These are phyloP conservation scores for Ligustrum vulgare DNA, from an alignment of 257 asterid genomes.

Conservation along the genomic window DNA sequence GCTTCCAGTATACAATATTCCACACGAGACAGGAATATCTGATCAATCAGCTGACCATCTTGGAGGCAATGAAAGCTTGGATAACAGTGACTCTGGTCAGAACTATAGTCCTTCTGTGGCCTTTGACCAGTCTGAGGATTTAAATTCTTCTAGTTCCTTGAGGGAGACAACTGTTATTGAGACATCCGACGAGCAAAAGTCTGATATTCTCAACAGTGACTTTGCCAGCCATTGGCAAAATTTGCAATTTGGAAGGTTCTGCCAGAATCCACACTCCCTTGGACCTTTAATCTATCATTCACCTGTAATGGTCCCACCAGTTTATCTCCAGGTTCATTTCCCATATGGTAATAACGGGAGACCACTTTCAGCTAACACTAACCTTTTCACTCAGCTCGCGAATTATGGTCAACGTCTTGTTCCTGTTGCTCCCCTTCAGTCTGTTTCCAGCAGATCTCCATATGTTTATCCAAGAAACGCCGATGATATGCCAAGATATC, in stretches of 20 bases:
- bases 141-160: conserved; percentile 40
- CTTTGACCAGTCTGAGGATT: conserved; percentile 54
- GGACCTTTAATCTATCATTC: conserved; percentile 67
- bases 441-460: conserved; percentile 65
- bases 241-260: conserved; percentile 82
- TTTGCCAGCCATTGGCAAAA: conserved; percentile 91
- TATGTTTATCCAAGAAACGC: conserved; percentile 60
- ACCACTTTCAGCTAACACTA: conserved; percentile 61
- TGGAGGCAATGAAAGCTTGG: conserved; percentile 52
- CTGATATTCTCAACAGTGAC: conserved; percentile 89
- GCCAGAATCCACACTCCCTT: conserved; percentile 64
- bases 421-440: conserved; percentile 67
- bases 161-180: conserved; percentile 47
- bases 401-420: conserved; percentile 66
- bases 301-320: conserved; percentile 83
- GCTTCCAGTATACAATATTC: conserved; percentile 77
- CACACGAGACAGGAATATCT: conserved; percentile 61
- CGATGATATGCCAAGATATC: conserved; percentile 83
- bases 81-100: conserved; percentile 46
- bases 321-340: conserved; percentile 66
- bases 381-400: conserved; percentile 64
- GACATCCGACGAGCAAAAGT: conserved; percentile 47
- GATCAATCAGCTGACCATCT: conserved; percentile 56
- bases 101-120: conserved; percentile 46
- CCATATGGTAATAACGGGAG: conserved; percentile 86